Conservation (phyloP, 164 flowering plant genomes). For the Kingdonia uniflora region DNA sequence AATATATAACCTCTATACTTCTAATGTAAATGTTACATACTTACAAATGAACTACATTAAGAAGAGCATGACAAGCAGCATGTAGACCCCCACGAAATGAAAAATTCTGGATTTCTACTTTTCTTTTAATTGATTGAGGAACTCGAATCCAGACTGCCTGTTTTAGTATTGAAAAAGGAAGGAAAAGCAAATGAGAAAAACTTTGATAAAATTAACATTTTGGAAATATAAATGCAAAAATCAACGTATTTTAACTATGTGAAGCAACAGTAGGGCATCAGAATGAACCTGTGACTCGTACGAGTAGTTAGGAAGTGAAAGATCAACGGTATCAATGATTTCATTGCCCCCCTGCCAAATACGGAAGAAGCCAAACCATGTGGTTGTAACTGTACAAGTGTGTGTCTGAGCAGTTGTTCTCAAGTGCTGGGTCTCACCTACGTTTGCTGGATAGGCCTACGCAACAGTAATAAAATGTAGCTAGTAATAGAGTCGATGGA, state of each 20-base stretch:
- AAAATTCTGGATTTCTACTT: conserved; percentile 28
- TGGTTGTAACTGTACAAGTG: conserved; percentile 73
- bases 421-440: conserved; percentile 12
- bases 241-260: too few relatives aligned
- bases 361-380: conserved; percentile 84
- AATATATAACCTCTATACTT: too few relatives aligned
- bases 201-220: too few relatives aligned
- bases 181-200: conserved; percentile 3
- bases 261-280: too few relatives aligned
- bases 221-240: too few relatives aligned
- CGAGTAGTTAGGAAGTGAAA: conserved; percentile 73
- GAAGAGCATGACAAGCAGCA: conserved; percentile 89
- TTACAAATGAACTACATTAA: conserved; percentile 81
- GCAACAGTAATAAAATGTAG: conserved; percentile 13
- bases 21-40: conserved; percentile 14
- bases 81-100: conserved; percentile 86
- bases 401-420: conserved; percentile 61
- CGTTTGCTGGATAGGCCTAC: too few relatives aligned
- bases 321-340: conserved; percentile 66
- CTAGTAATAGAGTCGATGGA: background rate
- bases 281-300: conserved; percentile 73
- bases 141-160: conserved; percentile 94
- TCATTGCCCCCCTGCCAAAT: conserved; percentile 48
- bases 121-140: conserved; percentile 51
- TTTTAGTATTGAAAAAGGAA: background rate